phyloP scores from a whole-genome alignment of 352 stramenopile species.

The Pythium periplocum region DNA sequence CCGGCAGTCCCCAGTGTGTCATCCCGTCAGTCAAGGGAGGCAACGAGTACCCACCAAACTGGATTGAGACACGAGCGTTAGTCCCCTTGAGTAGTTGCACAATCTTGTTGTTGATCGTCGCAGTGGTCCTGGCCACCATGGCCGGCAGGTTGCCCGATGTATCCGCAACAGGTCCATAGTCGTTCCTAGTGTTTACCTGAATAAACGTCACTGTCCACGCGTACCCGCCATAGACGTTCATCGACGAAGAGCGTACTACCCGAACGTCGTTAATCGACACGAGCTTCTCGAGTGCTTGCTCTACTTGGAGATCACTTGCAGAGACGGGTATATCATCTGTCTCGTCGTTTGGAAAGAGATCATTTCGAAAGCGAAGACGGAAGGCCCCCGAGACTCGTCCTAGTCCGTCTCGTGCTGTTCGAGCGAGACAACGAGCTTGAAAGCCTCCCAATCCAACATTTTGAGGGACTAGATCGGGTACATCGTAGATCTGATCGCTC shows the following conservation, averaged over 20 bases:
- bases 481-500: slow-evolving; percentile 58
- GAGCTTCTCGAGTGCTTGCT: slow-evolving; percentile 64
- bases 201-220: slow-evolving; percentile 84
- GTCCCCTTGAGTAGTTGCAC: slow-evolving; percentile 40
- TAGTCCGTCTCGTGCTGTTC: slow-evolving; percentile 50
- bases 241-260: slow-evolving; percentile 52
- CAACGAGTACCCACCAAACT: slow-evolving; percentile 46
- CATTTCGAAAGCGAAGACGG: slow-evolving; percentile 57
- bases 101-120: slow-evolving; percentile 18
- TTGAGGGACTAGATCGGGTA: slow-evolving; percentile 44
- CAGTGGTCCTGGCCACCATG: slow-evolving; percentile 36
- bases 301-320: slow-evolving; percentile 46
- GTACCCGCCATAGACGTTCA: slow-evolving; percentile 74
- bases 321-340: slow-evolving; percentile 60
- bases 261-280: slow-evolving; percentile 59
- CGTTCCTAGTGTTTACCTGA: slow-evolving; percentile 69
- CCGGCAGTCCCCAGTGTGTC: slow-evolving; percentile 52
- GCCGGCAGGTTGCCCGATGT: slow-evolving; percentile 64
- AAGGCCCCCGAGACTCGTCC: slow-evolving; percentile 68
- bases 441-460: slow-evolving; percentile 51
- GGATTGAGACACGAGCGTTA: slow-evolving; percentile 43
- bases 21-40: slow-evolving; percentile 22
- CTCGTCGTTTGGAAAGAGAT: slow-evolving; percentile 70
- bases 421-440: slow-evolving; percentile 37
- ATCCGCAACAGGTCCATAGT: slow-evolving; percentile 64